Evolutionary conservation across 2,329 filamentous ascomycete species (phyloP), one percentile per base, ranked within the genome.

Genomic region (Alternaria sp.): DNA sequence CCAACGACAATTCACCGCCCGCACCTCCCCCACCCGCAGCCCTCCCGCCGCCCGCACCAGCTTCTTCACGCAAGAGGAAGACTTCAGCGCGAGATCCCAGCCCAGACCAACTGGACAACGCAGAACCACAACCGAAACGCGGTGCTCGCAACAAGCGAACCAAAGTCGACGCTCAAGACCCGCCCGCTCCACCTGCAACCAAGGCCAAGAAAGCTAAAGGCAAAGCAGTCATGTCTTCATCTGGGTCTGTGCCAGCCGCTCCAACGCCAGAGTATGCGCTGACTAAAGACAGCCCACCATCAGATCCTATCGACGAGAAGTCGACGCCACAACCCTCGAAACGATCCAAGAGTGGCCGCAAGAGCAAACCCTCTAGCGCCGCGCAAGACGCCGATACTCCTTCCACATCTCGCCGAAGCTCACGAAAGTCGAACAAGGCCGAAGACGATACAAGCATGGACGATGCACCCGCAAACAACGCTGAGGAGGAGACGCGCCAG

Each of bases 41-140:
- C 72, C 80, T 78, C 75, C 81, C 73, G 70, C 78, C 82, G 66
- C 81, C 80, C 64, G 32, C 32, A 6, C 79, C 54, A 12, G 8
- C 83, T 71, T 75, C 83, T 61, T 80, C 87, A 64, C 87, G 89
- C 76, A 97, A 97, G 84, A 90, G 94, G 77, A 97, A 96, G 83
- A 85, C 85, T 65, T 79, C 87, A 65, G 80, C 83, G 62, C 80
- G 72, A 64, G 79, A 81, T 52, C 54, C 69, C 7, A 76, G 62
- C 62, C 75, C 79, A 66, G 83, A 81, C 69, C 87, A 87, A 68
- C 81, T 84, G 61, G 72, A 73, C 12, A 55, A 56, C 71, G 11
- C 62, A 47, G 60, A 59, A 8, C 14, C 58, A 30, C 24, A 71
- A 64, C 74, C 75, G 30, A 69, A 77, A 68, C 70, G 72, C 70